These are phyloP conservation scores for Crithidia sp. DNA, from an alignment of 208 protist genomes.

Conservation along the genomic window DNA sequence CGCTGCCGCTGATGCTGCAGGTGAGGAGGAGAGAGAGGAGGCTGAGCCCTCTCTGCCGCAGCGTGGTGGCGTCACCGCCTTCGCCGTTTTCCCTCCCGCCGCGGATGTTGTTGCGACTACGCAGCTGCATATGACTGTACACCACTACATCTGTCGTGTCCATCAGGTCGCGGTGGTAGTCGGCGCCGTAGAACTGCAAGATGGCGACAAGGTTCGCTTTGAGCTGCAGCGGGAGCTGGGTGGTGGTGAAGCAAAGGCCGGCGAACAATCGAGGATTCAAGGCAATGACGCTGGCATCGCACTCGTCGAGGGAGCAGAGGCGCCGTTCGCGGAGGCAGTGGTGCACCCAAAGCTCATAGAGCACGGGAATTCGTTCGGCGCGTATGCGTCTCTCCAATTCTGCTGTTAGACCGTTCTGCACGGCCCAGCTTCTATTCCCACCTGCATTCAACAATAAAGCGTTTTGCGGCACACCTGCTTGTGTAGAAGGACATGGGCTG, in stretches of 20 bases:
- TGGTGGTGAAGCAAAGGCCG: conserved; percentile 71
- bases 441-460: background rate
- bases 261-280: conserved; percentile 66
- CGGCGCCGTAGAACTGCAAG: conserved; percentile 71
- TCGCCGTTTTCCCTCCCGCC: too few relatives aligned
- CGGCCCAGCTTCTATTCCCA: conserved; percentile 10
- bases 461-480: too few relatives aligned
- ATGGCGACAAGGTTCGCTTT: conserved; percentile 70
- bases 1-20: background rate
- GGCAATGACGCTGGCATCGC: conserved; percentile 29
- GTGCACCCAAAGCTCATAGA: conserved; percentile 63
- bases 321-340: conserved; percentile 31
- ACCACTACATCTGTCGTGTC: conserved; percentile 59
- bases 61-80: background rate
- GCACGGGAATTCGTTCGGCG: conserved; percentile 46
- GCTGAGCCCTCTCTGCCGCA: background rate
- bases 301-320: conserved; percentile 1
- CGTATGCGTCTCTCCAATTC: conserved; percentile 29
- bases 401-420: conserved; percentile 1
- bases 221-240: conserved; percentile 43
- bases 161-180: conserved; percentile 65
- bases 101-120: background rate
- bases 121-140: conserved; percentile 36
- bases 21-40: background rate
- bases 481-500: too few relatives aligned